These are phyloP conservation scores for Cyberlindnera sargentensis DNA, from an alignment of 805 yeast species.

Conservation along the genomic window DNA sequence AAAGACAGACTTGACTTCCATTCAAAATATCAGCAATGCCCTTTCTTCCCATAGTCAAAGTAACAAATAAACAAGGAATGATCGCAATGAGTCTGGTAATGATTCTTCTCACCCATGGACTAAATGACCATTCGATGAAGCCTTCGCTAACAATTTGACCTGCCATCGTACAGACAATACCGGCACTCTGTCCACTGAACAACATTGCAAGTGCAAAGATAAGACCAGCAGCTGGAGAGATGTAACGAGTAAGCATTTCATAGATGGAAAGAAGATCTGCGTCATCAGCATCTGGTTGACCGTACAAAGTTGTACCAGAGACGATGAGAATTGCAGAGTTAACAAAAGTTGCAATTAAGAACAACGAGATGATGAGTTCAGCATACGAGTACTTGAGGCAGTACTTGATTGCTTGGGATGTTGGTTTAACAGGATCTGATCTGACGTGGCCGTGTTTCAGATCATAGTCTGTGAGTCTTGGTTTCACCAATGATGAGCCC, in stretches of 20 bases:
- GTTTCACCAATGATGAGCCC: slow-evolving; percentile 84
- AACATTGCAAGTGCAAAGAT: slow-evolving; percentile 84
- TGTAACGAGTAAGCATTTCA: slow-evolving; percentile 55
- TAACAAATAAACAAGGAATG: slow-evolving; percentile 75
- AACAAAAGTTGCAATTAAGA: slow-evolving; percentile 87
- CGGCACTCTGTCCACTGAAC: slow-evolving; percentile 92
- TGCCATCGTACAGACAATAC: slow-evolving; percentile 87
- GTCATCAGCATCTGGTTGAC: slow-evolving; percentile 55
- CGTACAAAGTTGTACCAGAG: slow-evolving; percentile 79
- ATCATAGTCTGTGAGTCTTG: slow-evolving; percentile 74
- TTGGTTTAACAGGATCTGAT: slow-evolving; percentile 50
- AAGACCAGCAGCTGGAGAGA: slow-evolving; percentile 81
- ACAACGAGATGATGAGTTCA: slow-evolving; percentile 74
- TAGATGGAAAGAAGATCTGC: slow-evolving; percentile 84
- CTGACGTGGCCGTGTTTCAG: slow-evolving; percentile 41
- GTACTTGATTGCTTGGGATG: slow-evolving; percentile 71
- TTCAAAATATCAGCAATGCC: slow-evolving; percentile 74
- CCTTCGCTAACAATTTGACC: slow-evolving; percentile 95
- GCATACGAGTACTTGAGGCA: slow-evolving; percentile 76
- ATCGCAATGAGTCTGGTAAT: slow-evolving; percentile 81
- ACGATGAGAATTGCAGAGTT: slow-evolving; percentile 86
- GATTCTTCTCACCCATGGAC: slow-evolving; percentile 76
- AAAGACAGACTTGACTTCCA: slow-evolving; percentile 75
- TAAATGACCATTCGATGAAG: slow-evolving; percentile 68
- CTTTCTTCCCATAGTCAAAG: slow-evolving; percentile 66